These are phyloP conservation scores for Penicillium lagena DNA, from an alignment of 495 filamentous ascomycete species.

Conservation along the genomic window DNA sequence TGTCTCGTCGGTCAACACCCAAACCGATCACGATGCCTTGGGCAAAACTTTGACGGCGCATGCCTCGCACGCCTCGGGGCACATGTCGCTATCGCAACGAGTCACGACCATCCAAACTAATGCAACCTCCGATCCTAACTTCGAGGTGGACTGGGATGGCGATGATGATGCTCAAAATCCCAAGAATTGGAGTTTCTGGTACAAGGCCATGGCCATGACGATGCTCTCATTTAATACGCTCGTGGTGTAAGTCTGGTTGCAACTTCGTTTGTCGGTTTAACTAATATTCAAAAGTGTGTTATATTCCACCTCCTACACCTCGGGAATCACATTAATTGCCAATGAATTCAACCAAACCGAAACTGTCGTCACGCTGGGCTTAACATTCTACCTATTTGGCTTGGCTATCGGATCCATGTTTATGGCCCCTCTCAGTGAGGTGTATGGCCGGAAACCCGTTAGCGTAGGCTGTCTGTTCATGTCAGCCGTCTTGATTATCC, in stretches of 20 bases:
- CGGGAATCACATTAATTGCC: conserved; percentile 59
- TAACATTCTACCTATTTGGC: conserved; percentile 66
- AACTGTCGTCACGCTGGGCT: conserved; percentile 61
- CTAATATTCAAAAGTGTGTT: conserved; percentile 45
- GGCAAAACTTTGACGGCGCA: conserved; percentile 21
- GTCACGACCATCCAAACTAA: conserved; percentile 52
- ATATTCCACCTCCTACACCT: conserved; percentile 81
- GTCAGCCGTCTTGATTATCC: conserved; percentile 63
- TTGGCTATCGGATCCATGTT: conserved; percentile 67
- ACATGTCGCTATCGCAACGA: conserved; percentile 25
- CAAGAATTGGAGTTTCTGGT: conserved; percentile 65
- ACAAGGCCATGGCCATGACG: conserved; percentile 56
- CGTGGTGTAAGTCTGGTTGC: conserved; percentile 44
- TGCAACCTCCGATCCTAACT: conserved; percentile 56
- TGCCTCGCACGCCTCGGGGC: conserved; percentile 10
- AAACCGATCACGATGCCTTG: conserved; percentile 21
- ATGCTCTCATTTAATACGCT: conserved; percentile 68
- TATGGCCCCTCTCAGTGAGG: conserved; percentile 69
- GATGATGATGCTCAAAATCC: conserved; percentile 64
- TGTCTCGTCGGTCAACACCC: conserved; percentile 24
- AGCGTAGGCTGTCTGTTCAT: conserved; percentile 57
- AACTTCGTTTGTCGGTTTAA: too few relatives aligned
- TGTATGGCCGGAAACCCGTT: conserved; percentile 71
- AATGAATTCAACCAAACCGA: conserved; percentile 55
- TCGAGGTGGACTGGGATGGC: conserved; percentile 68